Evolutionary conservation across 2,329 filamentous ascomycete species (phyloP), one percentile per base, ranked within the genome.

Genomic region (Hymenotorrendiella dingleyae): DNA sequence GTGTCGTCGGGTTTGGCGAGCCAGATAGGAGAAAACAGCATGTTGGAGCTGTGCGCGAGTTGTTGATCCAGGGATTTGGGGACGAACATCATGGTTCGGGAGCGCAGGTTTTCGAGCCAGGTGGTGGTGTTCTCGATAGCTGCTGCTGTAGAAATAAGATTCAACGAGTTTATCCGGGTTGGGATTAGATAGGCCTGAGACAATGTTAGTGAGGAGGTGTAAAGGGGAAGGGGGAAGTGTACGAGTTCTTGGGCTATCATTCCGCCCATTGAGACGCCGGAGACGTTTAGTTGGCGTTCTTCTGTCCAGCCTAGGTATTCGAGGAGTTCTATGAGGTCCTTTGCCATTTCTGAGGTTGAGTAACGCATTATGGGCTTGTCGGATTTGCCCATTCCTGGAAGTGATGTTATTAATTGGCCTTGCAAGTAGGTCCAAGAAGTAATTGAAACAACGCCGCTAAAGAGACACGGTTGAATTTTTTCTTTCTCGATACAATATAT

Each of bases 211-310:
- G 17, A 24, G 19, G 17, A 12, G n/a, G n/a, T 4, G 12, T 19
- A n/a, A 23, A 12, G 14, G 16, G 41, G 46, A 12, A 58, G 55
- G 17, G 20, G 17, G 29, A 19, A 10, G 58, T 65, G 57, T 62
- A 72, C 75, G 4, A 95, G 59, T 66, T 95, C 89, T 64, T 94
- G 89, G 2, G 86, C 79, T 55, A 95, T 91, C 89, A 95, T 94
- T 57, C 89, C 88, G 50, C 88, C 88, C 75, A 94, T 85, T 46
- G 82, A 87, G 51, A 91, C 80, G 43, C 88, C 89, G 24, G 85
- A 70, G 40, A 94, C 62, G 66, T 95, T 80, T 11, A 83, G 53
- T 39, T 76, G 61, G 68, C 72, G 66, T 55, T 70, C 54, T 59
- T 72, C 60, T 32, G 62, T 79, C 85, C 86, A 94, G 49, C 78